These are phyloP conservation scores for Lachancea quebecensis DNA, from an alignment of 805 yeast genomes.

Conservation along the genomic window DNA sequence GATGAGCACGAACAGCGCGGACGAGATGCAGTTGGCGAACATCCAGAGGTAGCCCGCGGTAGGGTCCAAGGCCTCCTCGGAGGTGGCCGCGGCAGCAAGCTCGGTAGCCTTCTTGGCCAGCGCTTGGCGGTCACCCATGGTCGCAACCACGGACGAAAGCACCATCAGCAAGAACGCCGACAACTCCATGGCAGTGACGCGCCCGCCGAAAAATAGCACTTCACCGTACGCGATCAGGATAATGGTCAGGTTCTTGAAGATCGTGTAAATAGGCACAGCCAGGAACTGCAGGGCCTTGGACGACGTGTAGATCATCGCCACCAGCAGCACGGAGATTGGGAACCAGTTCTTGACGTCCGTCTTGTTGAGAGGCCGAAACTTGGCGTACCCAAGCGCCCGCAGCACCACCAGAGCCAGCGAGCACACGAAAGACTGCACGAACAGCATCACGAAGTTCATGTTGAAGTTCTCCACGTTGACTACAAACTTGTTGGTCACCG, in stretches of 20 bases:
- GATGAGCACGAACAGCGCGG: constrained; percentile 86
- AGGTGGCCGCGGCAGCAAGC: constrained; percentile 20
- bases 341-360: constrained; percentile 94
- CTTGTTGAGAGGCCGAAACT: constrained; percentile 76
- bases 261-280: constrained; percentile 93
- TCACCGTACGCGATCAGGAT: constrained; percentile 97
- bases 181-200: constrained; percentile 81
- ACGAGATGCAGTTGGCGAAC: constrained; percentile 88
- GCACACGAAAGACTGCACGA: constrained; percentile 85
- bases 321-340: constrained; percentile 85
- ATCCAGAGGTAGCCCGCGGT: constrained; percentile 93
- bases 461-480: constrained; percentile 63
- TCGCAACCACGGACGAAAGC: constrained; percentile 91
- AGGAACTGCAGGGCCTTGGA: constrained; percentile 90
- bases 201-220: constrained; percentile 93
- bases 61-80: constrained; percentile 31
- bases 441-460: constrained; percentile 83
- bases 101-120: constrained; percentile 27
- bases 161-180: constrained; percentile 90
- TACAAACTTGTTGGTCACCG: constrained; percentile 93
- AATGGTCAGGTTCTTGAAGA: constrained; percentile 95
- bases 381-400: constrained; percentile 68
- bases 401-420: constrained; percentile 62
- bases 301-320: constrained; percentile 90
- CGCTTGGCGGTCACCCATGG: constrained; percentile 65